A percentile compares a stretch with the other conserved stretches of the same genome.
Conservation (phyloP, 805 yeast genomes). For the Starmerella powellii region DNA sequence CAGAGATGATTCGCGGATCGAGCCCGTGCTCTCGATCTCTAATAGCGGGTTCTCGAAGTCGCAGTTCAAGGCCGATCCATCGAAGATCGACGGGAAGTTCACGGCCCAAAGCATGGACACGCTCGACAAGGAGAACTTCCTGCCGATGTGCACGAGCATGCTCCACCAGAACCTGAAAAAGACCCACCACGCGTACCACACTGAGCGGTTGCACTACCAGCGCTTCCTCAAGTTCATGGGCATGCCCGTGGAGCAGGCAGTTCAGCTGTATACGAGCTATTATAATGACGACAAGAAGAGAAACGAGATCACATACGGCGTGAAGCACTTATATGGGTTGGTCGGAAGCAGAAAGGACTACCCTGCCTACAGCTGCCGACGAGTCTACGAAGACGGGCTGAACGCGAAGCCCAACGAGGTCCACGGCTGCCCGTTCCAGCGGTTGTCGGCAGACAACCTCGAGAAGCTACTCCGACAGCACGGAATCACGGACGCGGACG, state of each 20-base stretch:
- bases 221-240: slow-evolving; percentile 86
- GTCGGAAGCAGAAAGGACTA: slow-evolving; percentile 84
- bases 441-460: slow-evolving; percentile 53
- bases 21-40: slow-evolving; percentile 72
- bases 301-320: slow-evolving; percentile 67
- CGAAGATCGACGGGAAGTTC: slow-evolving; percentile 32
- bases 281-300: slow-evolving; percentile 12
- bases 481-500: slow-evolving; percentile 49
- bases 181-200: slow-evolving; percentile 64
- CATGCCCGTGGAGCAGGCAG: slow-evolving; percentile 71
- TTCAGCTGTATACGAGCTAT: slow-evolving; percentile 64
- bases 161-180: slow-evolving; percentile 49
- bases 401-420: slow-evolving; percentile 35
- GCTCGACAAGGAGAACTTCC: slow-evolving; percentile 45
- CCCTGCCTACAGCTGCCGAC: slow-evolving; percentile 73
- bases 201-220: slow-evolving; percentile 75
- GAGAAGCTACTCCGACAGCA: slow-evolving; percentile 43
- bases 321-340: slow-evolving; percentile 80
- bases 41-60: slow-evolving; percentile 41
- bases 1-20: slow-evolving; percentile 81
- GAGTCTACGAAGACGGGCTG: slow-evolving; percentile 58
- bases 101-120: slow-evolving; percentile 50
- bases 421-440: slow-evolving; percentile 90
- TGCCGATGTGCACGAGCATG: slow-evolving; percentile 70
- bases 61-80: slow-evolving; percentile 22